These are phyloP conservation scores for Mycosphaerella arachidis DNA, from an alignment of 2,329 filamentous ascomycete species.

Conservation along the genomic window DNA sequence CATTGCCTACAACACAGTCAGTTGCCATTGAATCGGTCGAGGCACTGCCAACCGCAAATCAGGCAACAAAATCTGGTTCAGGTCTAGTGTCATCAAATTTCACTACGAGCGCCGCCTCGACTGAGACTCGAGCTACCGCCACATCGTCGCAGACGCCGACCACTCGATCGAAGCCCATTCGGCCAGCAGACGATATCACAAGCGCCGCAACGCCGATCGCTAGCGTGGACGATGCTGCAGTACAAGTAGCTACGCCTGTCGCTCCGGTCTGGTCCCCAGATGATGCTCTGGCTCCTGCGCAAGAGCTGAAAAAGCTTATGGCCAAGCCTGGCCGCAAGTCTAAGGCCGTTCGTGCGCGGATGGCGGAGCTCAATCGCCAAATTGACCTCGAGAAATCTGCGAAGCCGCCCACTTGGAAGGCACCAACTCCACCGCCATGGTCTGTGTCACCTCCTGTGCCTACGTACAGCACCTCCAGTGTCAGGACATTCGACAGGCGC, in stretches of 20 bases:
- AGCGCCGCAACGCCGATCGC: background rate
- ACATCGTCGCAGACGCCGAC: background rate
- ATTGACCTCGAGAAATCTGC: background rate
- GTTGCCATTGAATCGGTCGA: background rate
- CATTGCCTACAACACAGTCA: too few relatives aligned
- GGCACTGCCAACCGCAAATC: background rate
- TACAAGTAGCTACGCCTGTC: background rate
- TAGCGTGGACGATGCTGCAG: background rate
- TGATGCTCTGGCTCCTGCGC: background rate
- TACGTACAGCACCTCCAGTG: background rate
- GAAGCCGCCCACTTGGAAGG: background rate
- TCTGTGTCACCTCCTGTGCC: background rate
- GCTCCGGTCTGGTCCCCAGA: background rate
- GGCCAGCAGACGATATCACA: background rate
- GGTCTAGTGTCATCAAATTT: background rate
- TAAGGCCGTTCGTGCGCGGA: background rate
- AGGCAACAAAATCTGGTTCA: background rate
- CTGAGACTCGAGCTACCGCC: background rate
- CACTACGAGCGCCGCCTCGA: background rate
- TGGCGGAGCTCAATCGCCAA: background rate
- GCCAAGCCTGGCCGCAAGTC: background rate
- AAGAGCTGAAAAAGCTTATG: slow-evolving; percentile 1
- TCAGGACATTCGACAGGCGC: slow-evolving; percentile 2
- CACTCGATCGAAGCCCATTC: background rate
- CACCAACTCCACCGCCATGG: background rate